Conservation (phyloP, 345 rosid species). For the Triadica sebifera region DNA sequence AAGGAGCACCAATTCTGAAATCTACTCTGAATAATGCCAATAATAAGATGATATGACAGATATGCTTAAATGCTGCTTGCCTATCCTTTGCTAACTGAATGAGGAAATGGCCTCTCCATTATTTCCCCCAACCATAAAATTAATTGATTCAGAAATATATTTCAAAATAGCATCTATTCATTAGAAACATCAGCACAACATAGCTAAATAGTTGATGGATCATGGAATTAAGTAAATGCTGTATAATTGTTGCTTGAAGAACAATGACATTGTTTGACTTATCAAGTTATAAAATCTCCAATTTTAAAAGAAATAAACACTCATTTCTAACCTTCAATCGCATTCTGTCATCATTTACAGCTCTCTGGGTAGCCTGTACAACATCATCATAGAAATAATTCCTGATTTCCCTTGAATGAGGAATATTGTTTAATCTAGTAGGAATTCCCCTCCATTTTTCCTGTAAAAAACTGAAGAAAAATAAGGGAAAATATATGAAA, state of each 20-base stretch:
- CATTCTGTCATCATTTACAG: slow-evolving; percentile 66
- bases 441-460: slow-evolving; percentile 94
- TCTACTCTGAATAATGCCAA: neutral
- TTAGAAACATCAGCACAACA: neutral
- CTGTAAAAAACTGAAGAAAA: slow-evolving; percentile 48
- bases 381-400: slow-evolving; percentile 86
- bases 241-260: neutral
- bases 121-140: no score
- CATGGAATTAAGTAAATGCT: neutral
- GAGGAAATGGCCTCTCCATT: no score
- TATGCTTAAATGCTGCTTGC: neutral
- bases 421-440: slow-evolving; percentile 83
- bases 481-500: slow-evolving; percentile 30
- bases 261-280: neutral
- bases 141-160: no score
- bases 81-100: neutral
- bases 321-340: slow-evolving; percentile 61
- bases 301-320: slow-evolving; percentile 1
- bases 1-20: neutral
- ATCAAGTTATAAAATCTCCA: neutral
- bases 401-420: slow-evolving; percentile 94
- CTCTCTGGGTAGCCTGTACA: slow-evolving; percentile 66
- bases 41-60: neutral
- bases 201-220: neutral
- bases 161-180: neutral